Conservation (phyloP, 2,329 filamentous ascomycete species). For the Nigrograna mackinnonii region DNA sequence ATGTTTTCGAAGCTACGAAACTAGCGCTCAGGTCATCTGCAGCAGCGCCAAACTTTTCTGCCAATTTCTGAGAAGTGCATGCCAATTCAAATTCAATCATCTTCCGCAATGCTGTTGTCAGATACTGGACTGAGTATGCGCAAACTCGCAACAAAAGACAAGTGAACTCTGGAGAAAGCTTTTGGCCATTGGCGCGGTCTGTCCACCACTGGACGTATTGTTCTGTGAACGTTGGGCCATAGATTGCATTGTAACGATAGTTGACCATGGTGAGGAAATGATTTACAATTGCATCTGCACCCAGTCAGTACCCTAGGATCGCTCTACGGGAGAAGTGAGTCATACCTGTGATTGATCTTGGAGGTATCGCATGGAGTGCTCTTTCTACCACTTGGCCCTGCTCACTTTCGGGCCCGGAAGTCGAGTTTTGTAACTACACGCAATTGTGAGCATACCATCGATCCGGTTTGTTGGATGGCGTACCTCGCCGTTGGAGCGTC, state of each 20-base stretch:
- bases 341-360: slow-evolving; percentile 33
- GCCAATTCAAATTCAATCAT: slow-evolving; percentile 52
- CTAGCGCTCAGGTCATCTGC: slow-evolving; percentile 48
- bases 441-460: not conserved
- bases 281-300: slow-evolving; percentile 49
- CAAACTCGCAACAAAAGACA: slow-evolving; percentile 52
- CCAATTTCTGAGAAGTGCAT: slow-evolving; percentile 42
- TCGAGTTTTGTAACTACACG: not conserved
- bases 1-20: slow-evolving; percentile 48
- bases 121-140: slow-evolving; percentile 50
- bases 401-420: slow-evolving; percentile 6
- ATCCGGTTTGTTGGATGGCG: not conserved
- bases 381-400: slow-evolving; percentile 36
- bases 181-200: slow-evolving; percentile 35
- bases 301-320: slow-evolving; percentile 7
- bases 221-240: slow-evolving; percentile 49
- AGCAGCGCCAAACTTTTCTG: slow-evolving; percentile 46
- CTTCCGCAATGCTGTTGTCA: slow-evolving; percentile 40
- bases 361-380: slow-evolving; percentile 34
- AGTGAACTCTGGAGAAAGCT: slow-evolving; percentile 49
- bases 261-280: slow-evolving; percentile 51
- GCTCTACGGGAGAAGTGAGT: not conserved
- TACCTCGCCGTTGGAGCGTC: not conserved
- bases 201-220: slow-evolving; percentile 54
- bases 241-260: slow-evolving; percentile 51